Evolutionary conservation across 2,329 filamentous ascomycete genomes (phyloP).

Genomic region (Calonectria pauciramosa): DNA sequence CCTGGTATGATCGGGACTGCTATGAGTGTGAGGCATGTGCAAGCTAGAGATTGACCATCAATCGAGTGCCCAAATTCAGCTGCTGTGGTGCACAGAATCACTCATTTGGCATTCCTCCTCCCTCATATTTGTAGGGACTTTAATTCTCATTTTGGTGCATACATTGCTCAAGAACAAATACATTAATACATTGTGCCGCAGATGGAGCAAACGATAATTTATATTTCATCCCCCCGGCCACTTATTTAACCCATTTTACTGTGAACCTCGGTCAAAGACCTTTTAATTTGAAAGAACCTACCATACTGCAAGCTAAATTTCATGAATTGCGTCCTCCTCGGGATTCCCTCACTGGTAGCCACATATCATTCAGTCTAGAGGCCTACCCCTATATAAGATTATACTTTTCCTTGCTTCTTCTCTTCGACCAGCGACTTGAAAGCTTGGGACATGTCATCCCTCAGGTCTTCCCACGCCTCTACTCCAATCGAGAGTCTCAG

Average conservation of each 20-base stretch:
- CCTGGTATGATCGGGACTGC: constrained; percentile 15
- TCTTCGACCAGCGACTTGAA: not conserved
- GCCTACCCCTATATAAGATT: no score
- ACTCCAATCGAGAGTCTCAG: not conserved
- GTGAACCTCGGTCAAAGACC: not conserved
- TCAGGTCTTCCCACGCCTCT: not conserved
- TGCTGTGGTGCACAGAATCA: not conserved
- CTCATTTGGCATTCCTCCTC: not conserved
- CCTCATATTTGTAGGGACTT: no score
- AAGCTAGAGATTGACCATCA: not conserved
- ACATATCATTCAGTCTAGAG: not conserved
- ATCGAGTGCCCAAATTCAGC: not conserved
- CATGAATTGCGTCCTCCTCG: not conserved
- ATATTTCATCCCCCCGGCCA: not conserved
- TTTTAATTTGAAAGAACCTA: no score
- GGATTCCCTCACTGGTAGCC: not conserved
- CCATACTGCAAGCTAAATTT: not conserved
- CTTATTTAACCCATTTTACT: not conserved
- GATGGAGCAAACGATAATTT: not conserved
- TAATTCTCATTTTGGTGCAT: not conserved
- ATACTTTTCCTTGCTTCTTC: not conserved
- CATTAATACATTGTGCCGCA: not conserved
- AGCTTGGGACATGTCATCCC: not conserved
- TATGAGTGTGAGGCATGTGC: constrained; percentile 14
- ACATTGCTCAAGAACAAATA: not conserved